Base-by-base conservation (phyloP, 352 stramenopile genomes). In the Blastocystis sp. region DNA sequence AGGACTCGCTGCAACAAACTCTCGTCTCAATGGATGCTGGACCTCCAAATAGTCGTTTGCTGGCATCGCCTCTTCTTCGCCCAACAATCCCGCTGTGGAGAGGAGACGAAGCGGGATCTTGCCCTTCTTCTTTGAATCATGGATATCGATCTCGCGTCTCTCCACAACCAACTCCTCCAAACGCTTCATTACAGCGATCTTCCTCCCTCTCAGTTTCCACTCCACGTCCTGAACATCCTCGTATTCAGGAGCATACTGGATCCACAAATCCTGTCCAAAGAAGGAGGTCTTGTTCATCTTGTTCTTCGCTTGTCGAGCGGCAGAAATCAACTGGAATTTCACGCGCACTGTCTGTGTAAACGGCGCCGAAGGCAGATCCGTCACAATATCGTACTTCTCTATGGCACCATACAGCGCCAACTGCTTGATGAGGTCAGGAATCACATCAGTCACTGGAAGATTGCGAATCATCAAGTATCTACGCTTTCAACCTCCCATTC, bases 401-500 rank as follows among this genome's bases (percentile, higher is more conserved):
- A 85, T 85, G 1, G n/a, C 51, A 1, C 74, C 74, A 69, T 85
- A 85, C n/a, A 85, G 37, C 13, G 74, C 74, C n/a, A 85, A 55
- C 50, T 63, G 74, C 51, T 85, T 50, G 66, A 85, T 69, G 2
- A 85, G 41, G n/a, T 85, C 74, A 13, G 12, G 39, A 50, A 85
- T 67, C 21, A 85, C 74, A 29, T 85, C 31, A 12, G 74, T 55
- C 19, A 69, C 9, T 67, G 74, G 74, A 33, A 85, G 59, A 85
- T 85, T 85, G 35, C 74, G 74, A 50, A 85, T 85, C 24, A 85
- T 85, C n/a, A 85, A 41, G 70, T 67, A 85, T 41, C 74, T 85
- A 70, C 6, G 12, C 3, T 50, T 37, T 69, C 35, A 51, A 6
- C 9, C 31, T 16, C 21, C 10, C 26, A 3, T 21, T 33, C n/a